These are phyloP conservation scores for Agroathelia rolfsii DNA, from an alignment of 1,284 basidiomycete species.

Conservation along the genomic window DNA sequence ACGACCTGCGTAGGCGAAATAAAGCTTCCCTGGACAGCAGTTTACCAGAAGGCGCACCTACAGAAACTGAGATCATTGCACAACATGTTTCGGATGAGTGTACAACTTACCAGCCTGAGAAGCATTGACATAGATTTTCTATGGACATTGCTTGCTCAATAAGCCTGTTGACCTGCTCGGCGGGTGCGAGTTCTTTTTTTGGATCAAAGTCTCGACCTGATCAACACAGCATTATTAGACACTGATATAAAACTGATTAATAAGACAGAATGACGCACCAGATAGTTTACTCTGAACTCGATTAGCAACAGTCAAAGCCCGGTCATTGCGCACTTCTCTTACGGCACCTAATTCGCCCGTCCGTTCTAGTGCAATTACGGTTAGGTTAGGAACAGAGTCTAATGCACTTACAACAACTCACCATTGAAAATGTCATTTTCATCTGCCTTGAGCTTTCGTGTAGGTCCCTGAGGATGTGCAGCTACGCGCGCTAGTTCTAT, in stretches of 20 bases:
- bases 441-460: constrained; percentile 66
- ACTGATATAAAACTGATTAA: constrained; percentile 1
- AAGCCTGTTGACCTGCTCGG: constrained; percentile 80
- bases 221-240: constrained; percentile 7
- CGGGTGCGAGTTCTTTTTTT: constrained; percentile 60
- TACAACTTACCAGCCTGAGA: constrained; percentile 77
- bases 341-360: constrained; percentile 38
- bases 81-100: constrained; percentile 1
- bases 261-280: constrained; percentile 35
- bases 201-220: constrained; percentile 87
- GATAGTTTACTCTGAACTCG: constrained; percentile 91
- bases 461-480: constrained; percentile 66
- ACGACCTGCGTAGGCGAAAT: too few relatives aligned
- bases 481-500: constrained; percentile 58
- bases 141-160: constrained; percentile 86
- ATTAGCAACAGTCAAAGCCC: constrained; percentile 84
- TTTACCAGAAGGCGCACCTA: constrained; percentile 19
- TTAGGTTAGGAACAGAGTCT: constrained; percentile 1
- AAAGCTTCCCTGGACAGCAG: too few relatives aligned
- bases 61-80: constrained; percentile 1
- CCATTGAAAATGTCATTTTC: constrained; percentile 80
- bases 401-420: constrained; percentile 15
- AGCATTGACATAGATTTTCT: constrained; percentile 92
- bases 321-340: constrained; percentile 84
- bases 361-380: constrained; percentile 32